Base-by-base conservation (phyloP, 75 land plant genomes). In the Gnetum montanum region DNA sequence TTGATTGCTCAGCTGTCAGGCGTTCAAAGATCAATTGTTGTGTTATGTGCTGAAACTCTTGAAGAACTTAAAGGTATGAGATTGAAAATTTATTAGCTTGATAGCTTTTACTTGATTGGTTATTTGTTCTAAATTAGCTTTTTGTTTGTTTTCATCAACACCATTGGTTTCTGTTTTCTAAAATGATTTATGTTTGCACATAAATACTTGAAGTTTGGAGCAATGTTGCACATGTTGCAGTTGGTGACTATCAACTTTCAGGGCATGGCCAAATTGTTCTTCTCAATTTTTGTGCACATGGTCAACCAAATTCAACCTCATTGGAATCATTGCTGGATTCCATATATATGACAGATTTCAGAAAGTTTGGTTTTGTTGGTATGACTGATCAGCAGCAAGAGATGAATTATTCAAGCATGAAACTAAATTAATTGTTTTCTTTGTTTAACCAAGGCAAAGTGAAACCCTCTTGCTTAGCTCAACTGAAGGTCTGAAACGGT, bases 191-290 rank as follows among this genome's bases (percentile, higher is more conserved):
- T n/a, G n/a, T n/a, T n/a, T n/a, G n/a, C n/a, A n/a, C n/a, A n/a
- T 15, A 41, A 41, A 15, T 3, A 31, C 20, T 52, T 52, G 23
- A 34, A 52, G 55, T 52, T 33, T 52, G 55, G 55, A 52, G 55
- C 55, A 34, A 52, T 33, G 55, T 52, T 20, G 36, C 34, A 52
- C 31, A 52, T 33, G 37, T 52, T 3, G 31, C 22, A 31, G 18
- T 31, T 52, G 55, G 55, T 12, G 55, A 52, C 35, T 52, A 31
- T n/a, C 36, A 20, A 20, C 37, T 20, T 33, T 23, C 8, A 3
- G 55, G 55, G 55, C 55, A 52, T 33, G 55, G 34, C 22, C 55
- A 52, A 52, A 6, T 52, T 8, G 25, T 52, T 31, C 55, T 52
- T 31, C 4, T 52, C 22, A 52, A 52, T 31, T 5, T 4, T 20